Evolutionary conservation across 1,284 basidiomycete species (phyloP), one percentile per base, ranked within the genome.

Genomic region (Kwoniella shivajii): DNA sequence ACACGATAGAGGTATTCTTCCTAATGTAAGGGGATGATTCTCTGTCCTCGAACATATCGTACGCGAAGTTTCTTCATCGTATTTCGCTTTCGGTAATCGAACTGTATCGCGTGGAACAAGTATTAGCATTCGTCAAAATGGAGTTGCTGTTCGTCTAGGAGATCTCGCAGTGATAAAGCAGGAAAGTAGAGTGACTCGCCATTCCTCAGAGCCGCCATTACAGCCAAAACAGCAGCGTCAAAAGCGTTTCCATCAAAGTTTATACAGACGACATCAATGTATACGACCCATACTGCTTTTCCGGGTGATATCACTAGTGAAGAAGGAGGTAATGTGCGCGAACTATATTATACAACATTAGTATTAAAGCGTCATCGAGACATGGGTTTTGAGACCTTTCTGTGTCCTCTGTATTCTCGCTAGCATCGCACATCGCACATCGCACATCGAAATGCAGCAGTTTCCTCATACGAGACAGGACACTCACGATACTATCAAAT

Each of bases 211-310:
- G 95, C 93, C 13, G 88, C 86, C 46, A 92, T 84, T 80, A 94
- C 89, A 0, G 92, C 92, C 14, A 97, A 74, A 2, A 97, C 81
- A 0, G 90, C 84, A 0, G 94, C 92, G 63, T 99, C 95, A 63
- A 96, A 90, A 1, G 85, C 88, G 70, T 97, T 97, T 9, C 95
- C 95, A 74, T 99, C 94, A 68, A 93, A 95, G 78, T 95, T 97
- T 67, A 99, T 89, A 76, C 93, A 97, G 4, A 88, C 90, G 29
- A 92, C 85, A 64, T 99, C 95, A 62, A 98, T 83, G 75, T 97
- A 97, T 16, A 99, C 81, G 24, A 88, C 87, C 92, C 93, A 99
- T 0, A 83, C 92, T 0, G 90, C 83, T 74, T 88, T 89, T 3
- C 85, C 86, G 0, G 85, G 83, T 18, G 88, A 82, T 50, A 99